Conservation (phyloP, 192 early-diverging fungal genomes). For the Umbelopsis ramanniana region DNA sequence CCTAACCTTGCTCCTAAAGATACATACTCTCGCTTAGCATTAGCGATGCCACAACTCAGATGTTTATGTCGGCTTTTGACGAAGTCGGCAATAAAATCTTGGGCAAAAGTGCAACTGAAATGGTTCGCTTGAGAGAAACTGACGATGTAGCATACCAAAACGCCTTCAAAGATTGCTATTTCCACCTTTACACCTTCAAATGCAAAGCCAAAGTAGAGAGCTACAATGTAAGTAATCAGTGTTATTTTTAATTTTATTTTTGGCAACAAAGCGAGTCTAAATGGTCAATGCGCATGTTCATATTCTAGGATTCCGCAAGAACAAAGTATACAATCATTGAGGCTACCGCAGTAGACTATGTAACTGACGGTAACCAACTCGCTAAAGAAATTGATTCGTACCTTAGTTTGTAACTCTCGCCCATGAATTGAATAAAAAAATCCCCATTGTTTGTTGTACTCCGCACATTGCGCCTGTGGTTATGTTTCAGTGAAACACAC, state of each 20-base stretch:
- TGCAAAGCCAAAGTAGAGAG: constrained; percentile 81
- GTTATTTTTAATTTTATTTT: not conserved
- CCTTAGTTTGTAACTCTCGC: not conserved
- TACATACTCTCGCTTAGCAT: constrained; percentile 79
- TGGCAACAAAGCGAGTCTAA: constrained; percentile 14
- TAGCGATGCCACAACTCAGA: constrained; percentile 78
- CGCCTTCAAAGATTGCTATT: constrained; percentile 61
- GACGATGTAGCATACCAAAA: constrained; percentile 29
- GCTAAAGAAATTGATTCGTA: constrained; percentile 36
- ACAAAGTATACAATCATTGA: constrained; percentile 54
- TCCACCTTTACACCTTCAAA: constrained; percentile 75
- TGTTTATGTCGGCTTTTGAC: constrained; percentile 88
- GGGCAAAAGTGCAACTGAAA: constrained; percentile 70
- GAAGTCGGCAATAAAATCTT: constrained; percentile 74
- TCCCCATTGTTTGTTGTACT: constrained; percentile 11
- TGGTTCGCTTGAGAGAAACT: constrained; percentile 60
- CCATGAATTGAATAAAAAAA: not conserved
- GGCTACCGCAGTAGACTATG: constrained; percentile 60
- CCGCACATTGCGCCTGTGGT: constrained; percentile 12
- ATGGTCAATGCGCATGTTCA: constrained; percentile 16
- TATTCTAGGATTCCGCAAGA: constrained; percentile 53
- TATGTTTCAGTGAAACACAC: constrained; percentile 8
- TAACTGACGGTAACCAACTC: constrained; percentile 47
- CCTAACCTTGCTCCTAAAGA: constrained; percentile 1
- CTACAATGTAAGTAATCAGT: constrained; percentile 65